Conservation (phyloP, 2,329 filamentous ascomycete species). For the Hawksworthiomyces lignivorus region DNA sequence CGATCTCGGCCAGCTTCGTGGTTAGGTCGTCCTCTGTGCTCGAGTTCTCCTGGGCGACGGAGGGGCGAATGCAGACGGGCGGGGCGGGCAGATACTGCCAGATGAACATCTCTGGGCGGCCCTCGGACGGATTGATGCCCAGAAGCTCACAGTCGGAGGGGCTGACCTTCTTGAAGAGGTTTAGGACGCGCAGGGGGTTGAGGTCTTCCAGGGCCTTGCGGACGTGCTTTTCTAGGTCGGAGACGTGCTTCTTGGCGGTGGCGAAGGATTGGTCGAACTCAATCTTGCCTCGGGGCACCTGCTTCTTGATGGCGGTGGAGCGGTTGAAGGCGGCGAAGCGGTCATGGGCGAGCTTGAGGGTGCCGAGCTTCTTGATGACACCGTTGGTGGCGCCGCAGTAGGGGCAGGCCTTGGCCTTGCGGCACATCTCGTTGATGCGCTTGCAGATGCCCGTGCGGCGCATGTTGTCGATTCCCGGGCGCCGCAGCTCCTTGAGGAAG, state of each 20-base stretch:
- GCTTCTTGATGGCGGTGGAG: slow-evolving; percentile 79
- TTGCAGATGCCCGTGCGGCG: slow-evolving; percentile 78
- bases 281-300: slow-evolving; percentile 71
- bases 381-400: slow-evolving; percentile 80
- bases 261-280: slow-evolving; percentile 81
- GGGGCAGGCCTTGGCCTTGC: slow-evolving; percentile 76
- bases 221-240: slow-evolving; percentile 82
- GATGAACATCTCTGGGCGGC: slow-evolving; percentile 90
- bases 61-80: slow-evolving; percentile 88
- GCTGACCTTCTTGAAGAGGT: slow-evolving; percentile 83
- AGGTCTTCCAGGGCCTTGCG: slow-evolving; percentile 92
- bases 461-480: slow-evolving; percentile 78
- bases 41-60: slow-evolving; percentile 84
- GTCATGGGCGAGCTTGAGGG: slow-evolving; percentile 92
- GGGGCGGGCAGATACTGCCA: slow-evolving; percentile 96
- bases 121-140: slow-evolving; percentile 78
- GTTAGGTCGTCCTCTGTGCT: slow-evolving; percentile 97
- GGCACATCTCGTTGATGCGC: slow-evolving; percentile 80
- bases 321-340: slow-evolving; percentile 84
- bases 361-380: slow-evolving; percentile 81
- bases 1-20: slow-evolving; percentile 92
- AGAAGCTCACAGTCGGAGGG: slow-evolving; percentile 84
- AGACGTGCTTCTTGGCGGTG: slow-evolving; percentile 67
- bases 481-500: slow-evolving; percentile 73
- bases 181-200: slow-evolving; percentile 80